Conservation (phyloP, 2,329 filamentous ascomycete species). For the Fusarium annulatum region DNA sequence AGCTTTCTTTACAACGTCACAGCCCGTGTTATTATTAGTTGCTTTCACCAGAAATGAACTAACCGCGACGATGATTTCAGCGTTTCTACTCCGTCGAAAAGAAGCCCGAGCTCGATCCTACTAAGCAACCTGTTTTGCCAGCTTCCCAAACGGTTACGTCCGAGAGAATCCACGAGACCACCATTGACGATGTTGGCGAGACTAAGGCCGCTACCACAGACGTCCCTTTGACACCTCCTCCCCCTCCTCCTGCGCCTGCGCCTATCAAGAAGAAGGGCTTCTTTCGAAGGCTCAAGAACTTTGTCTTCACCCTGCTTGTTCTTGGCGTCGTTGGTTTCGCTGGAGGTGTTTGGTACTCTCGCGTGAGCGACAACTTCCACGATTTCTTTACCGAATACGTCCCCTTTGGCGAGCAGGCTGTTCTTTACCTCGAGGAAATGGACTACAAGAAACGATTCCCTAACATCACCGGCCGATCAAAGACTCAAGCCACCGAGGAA, state of each 20-base stretch:
- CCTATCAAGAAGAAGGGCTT: constrained; percentile 69
- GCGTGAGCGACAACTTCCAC: constrained; percentile 97
- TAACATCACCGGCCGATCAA: constrained; percentile 60
- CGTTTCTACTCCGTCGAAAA: constrained; percentile 67
- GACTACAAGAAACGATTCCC: constrained; percentile 90
- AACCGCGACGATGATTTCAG: constrained; percentile 51
- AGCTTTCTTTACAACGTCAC: constrained; percentile 52
- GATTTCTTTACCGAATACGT: constrained; percentile 99
- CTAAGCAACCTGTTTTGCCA: constrained; percentile 64
- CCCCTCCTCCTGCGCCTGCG: constrained; percentile 47
- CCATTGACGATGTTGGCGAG: constrained; percentile 52
- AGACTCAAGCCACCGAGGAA: constrained; percentile 67
- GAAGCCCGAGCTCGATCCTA: constrained; percentile 61
- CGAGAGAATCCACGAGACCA: constrained; percentile 56
- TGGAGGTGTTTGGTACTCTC: constrained; percentile 91
- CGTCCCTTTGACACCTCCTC: constrained; percentile 47
- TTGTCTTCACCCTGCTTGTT: constrained; percentile 80
- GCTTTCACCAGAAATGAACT: constrained; percentile 44
- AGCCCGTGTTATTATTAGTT: constrained; percentile 31
- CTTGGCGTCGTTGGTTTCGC: constrained; percentile 83
- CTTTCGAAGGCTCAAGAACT: constrained; percentile 78
- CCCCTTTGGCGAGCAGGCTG: constrained; percentile 92
- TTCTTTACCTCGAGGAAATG: constrained; percentile 94
- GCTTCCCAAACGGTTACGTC: constrained; percentile 64
- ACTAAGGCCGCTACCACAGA: constrained; percentile 54